A percentile compares a stretch with the other conserved stretches of the same genome.
These are phyloP conservation scores for Trichocladium antarcticum DNA, from an alignment of 495 filamentous ascomycete species.

Conservation along the genomic window DNA sequence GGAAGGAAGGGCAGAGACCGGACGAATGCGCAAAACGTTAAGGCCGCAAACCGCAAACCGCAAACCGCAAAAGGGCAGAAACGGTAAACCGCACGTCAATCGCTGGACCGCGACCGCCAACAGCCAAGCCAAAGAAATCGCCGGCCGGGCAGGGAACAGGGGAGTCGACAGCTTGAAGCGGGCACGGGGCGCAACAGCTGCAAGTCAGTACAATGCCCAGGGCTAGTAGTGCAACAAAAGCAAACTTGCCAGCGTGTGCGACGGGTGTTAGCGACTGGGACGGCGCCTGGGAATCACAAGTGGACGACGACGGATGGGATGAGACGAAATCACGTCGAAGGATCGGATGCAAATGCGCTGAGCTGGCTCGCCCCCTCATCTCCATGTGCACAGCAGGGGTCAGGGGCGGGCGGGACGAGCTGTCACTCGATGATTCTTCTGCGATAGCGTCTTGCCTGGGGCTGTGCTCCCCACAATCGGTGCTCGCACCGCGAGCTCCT, in stretches of 20 bases:
- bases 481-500: too few relatives aligned
- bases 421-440: background rate
- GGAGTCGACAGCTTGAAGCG: background rate
- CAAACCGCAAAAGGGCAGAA: background rate
- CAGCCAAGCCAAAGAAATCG: background rate
- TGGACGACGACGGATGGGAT: background rate
- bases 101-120: background rate
- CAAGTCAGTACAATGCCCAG: background rate
- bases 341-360: background rate
- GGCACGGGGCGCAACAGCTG: background rate
- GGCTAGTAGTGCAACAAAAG: background rate
- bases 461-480: background rate
- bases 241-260: background rate
- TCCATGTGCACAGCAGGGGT: background rate
- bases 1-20: background rate
- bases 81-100: background rate
- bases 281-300: background rate
- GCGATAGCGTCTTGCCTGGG: background rate
- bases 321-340: constrained; percentile 16
- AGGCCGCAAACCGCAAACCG: background rate
- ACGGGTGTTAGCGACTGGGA: background rate
- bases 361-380: background rate
- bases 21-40: background rate
- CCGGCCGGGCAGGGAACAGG: background rate
- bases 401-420: background rate